Percentiles rank a stretch among this genome's conserved stretches.
These are phyloP conservation scores for Vitis hybrid DNA, from an alignment of 177 flowering plant genomes.

Conservation along the genomic window DNA sequence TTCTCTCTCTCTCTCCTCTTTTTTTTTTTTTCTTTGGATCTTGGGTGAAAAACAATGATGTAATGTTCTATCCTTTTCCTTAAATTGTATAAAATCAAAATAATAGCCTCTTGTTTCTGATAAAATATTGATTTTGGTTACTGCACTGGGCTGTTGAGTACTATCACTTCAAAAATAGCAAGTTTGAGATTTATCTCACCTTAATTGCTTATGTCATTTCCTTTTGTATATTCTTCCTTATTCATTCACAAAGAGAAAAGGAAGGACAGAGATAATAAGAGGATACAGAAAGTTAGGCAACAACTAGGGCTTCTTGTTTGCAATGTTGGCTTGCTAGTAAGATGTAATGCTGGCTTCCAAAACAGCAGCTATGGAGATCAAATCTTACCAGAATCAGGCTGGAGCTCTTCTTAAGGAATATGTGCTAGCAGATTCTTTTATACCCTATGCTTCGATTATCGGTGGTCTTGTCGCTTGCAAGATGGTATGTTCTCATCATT, in stretches of 20 bases:
- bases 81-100: no score
- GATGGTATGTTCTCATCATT: conserved; percentile 38
- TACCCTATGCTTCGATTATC: conserved; percentile 67
- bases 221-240: neutral
- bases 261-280: neutral
- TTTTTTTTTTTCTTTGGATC: no score
- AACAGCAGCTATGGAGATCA: conserved; percentile 38
- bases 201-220: neutral
- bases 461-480: conserved; percentile 65
- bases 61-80: no score
- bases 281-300: neutral
- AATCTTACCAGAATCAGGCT: conserved; percentile 62
- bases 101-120: no score
- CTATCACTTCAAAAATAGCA: neutral
- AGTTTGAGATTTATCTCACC: neutral
- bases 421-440: conserved; percentile 54
- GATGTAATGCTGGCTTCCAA: conserved; percentile 20
- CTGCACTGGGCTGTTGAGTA: neutral
- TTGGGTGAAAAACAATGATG: no score
- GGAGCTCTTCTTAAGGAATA: conserved; percentile 50
- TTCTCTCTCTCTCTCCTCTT: no score
- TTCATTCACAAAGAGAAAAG: neutral
- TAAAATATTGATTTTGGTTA: no score
- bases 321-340: neutral
- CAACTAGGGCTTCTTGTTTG: neutral